phyloP scores from a whole-genome alignment of 2,329 filamentous ascomycete species.

The Colletotrichum scovillei region DNA sequence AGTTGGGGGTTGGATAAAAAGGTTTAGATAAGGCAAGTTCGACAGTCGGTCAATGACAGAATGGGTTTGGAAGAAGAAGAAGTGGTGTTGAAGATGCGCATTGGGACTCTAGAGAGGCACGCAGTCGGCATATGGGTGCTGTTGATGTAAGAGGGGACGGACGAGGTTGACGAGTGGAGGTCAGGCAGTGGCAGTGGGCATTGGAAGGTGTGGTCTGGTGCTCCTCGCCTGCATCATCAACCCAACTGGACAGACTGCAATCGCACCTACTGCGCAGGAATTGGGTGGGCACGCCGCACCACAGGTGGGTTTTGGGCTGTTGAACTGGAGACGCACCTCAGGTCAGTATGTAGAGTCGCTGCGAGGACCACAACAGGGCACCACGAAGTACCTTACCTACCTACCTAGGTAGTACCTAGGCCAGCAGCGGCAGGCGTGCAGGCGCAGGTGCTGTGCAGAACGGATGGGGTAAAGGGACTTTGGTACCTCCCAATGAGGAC shows the following conservation, averaged over 20 bases:
- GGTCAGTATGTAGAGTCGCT: not conserved
- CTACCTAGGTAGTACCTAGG: not conserved
- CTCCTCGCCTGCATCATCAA: constrained; percentile 14
- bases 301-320: not conserved
- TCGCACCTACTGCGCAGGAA: not conserved
- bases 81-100: constrained; percentile 17
- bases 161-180: constrained; percentile 23
- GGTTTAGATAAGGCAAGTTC: constrained; percentile 15
- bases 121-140: not conserved
- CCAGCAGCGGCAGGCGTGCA: not conserved
- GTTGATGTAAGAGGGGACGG: constrained; percentile 12
- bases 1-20: not conserved
- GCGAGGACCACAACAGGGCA: not conserved
- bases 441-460: not conserved
- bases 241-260: not conserved
- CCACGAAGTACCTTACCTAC: not conserved
- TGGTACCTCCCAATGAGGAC: not conserved
- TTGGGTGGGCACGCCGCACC: not conserved
- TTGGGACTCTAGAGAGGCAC: not conserved
- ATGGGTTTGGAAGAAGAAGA: constrained; percentile 6
- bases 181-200: not conserved
- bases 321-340: no score
- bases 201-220: not conserved
- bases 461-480: constrained; percentile 20
- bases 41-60: constrained; percentile 9